Conservation (phyloP, 352 stramenopile genomes). For the Blastocystis sp. region DNA sequence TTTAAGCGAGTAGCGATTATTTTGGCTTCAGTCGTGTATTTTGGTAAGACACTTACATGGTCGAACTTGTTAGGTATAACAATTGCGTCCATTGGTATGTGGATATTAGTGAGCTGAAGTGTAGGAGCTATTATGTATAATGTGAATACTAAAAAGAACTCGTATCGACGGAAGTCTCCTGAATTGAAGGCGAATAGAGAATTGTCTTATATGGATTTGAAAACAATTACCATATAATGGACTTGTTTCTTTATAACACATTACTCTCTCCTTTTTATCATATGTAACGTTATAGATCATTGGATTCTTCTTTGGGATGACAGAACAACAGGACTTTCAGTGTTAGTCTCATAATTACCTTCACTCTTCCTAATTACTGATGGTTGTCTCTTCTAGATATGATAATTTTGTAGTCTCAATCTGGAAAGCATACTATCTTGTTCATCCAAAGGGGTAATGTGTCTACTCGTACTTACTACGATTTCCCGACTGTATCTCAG, state of each 20-base stretch:
- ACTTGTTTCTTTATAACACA: not conserved
- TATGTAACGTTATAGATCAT: not conserved
- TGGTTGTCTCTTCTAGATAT: not conserved
- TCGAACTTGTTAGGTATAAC: constrained; percentile 45
- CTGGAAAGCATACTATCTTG: constrained; percentile 39
- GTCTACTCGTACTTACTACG: constrained; percentile 6
- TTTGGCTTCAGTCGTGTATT: constrained; percentile 36
- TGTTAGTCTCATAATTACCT: not conserved
- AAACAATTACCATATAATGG: constrained; percentile 49
- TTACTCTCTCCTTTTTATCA: not conserved
- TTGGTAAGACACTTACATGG: constrained; percentile 41
- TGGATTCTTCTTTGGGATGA: too few relatives aligned
- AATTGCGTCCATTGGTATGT: constrained; percentile 39
- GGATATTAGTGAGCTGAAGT: not conserved
- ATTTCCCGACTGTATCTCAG: constrained; percentile 42
- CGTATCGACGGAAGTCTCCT: constrained; percentile 5
- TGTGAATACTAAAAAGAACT: constrained; percentile 1
- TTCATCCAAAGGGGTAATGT: not conserved
- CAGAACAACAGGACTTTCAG: too few relatives aligned
- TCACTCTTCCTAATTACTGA: not conserved
- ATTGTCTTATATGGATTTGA: constrained; percentile 56
- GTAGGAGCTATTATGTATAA: constrained; percentile 53
- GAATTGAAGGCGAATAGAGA: constrained; percentile 56
- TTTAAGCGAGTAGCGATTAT: constrained; percentile 61
- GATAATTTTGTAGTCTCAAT: not conserved